phyloP scores from a whole-genome alignment of 768 basidiomycete species.

The Mycena vulgaris region DNA sequence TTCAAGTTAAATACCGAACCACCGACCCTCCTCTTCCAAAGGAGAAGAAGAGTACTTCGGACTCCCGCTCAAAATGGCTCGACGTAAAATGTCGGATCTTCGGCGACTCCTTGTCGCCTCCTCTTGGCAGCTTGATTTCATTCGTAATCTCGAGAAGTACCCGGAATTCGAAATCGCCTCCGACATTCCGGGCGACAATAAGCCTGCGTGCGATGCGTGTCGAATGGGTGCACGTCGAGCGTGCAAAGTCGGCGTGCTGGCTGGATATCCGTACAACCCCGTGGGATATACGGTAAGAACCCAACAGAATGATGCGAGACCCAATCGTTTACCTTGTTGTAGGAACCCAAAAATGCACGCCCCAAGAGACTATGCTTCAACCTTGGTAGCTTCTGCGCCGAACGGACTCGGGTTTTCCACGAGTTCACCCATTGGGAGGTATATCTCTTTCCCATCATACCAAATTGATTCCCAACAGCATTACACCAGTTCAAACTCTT shows the following conservation, averaged over 20 bases:
- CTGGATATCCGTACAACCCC: slow-evolving; percentile 80
- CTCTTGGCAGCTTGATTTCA: slow-evolving; percentile 87
- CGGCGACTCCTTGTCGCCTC: slow-evolving; percentile 85
- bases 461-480: slow-evolving; percentile 31
- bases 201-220: slow-evolving; percentile 87
- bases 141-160: slow-evolving; percentile 72
- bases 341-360: slow-evolving; percentile 29
- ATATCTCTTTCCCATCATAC: slow-evolving; percentile 39
- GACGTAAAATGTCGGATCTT: slow-evolving; percentile 79
- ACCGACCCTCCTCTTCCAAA: slow-evolving; percentile 33
- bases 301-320: neutral
- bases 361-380: slow-evolving; percentile 55
- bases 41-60: slow-evolving; percentile 81
- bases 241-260: slow-evolving; percentile 74
- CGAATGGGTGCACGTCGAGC: slow-evolving; percentile 60
- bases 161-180: slow-evolving; percentile 77
- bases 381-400: slow-evolving; percentile 87
- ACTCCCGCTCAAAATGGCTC: slow-evolving; percentile 76
- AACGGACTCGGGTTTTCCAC: slow-evolving; percentile 78
- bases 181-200: slow-evolving; percentile 64
- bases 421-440: slow-evolving; percentile 90
- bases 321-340: slow-evolving; percentile 13
- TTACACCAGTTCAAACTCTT: slow-evolving; percentile 75
- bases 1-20: neutral
- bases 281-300: slow-evolving; percentile 73